Evolutionary conservation across 2,329 filamentous ascomycete genomes (phyloP).

Genomic region (Phialocephala subalpina): DNA sequence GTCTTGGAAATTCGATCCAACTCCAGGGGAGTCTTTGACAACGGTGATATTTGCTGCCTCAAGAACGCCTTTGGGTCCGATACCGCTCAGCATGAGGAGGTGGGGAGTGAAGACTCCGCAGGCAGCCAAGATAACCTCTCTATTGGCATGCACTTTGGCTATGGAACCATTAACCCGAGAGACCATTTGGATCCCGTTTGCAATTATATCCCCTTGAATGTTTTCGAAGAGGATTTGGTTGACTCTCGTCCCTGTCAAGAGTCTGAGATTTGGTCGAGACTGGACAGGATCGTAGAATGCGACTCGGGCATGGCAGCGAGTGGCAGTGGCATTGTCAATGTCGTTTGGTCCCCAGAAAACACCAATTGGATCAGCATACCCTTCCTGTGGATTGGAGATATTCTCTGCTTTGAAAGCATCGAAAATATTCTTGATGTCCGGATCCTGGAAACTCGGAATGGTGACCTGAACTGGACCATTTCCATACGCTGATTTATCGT

Average conservation of each 20-base stretch:
- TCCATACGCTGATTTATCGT: conserved; percentile 44
- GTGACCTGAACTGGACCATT: conserved; percentile 48
- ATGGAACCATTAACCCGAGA: conserved; percentile 24
- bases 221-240: background rate
- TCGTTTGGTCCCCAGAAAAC: conserved; percentile 39
- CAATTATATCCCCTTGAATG: conserved; percentile 29
- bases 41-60: conserved; percentile 55
- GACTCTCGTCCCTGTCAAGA: conserved; percentile 16
- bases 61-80: conserved; percentile 51
- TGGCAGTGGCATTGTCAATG: conserved; percentile 47
- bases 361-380: conserved; percentile 46
- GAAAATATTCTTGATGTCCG: conserved; percentile 45
- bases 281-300: conserved; percentile 47
- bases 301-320: conserved; percentile 49
- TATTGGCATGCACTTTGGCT: conserved; percentile 46
- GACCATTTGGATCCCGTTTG: conserved; percentile 30
- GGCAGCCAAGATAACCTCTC: conserved; percentile 60
- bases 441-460: conserved; percentile 50
- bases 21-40: conserved; percentile 64
- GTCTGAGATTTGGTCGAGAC: conserved; percentile 41
- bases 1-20: conserved; percentile 68
- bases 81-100: conserved; percentile 54
- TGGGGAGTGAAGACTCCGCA: conserved; percentile 56
- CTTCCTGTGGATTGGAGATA: conserved; percentile 47
- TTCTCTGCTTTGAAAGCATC: conserved; percentile 40